These are phyloP conservation scores for Entonaema liquescens DNA, from an alignment of 495 filamentous ascomycete species.

Conservation along the genomic window DNA sequence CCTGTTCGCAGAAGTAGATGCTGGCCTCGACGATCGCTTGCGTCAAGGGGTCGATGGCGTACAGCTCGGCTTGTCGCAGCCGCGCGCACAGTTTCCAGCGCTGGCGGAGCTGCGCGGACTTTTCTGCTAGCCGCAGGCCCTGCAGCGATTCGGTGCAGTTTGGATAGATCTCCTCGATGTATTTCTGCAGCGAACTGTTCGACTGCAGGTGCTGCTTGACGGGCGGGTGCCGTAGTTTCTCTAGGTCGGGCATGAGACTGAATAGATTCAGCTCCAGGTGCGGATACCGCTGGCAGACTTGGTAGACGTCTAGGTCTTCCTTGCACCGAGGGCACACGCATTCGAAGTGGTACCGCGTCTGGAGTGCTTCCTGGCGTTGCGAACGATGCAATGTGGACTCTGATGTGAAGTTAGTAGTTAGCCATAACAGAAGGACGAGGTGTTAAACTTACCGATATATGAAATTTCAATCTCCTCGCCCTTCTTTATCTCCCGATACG, in stretches of 20 bases:
- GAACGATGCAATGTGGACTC: constrained; percentile 47
- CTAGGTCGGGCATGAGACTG: constrained; percentile 45
- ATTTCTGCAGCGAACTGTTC: constrained; percentile 8
- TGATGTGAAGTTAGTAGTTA: constrained; percentile 21
- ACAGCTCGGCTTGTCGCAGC: constrained; percentile 49
- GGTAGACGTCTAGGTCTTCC: constrained; percentile 55
- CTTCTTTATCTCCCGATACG: constrained; percentile 50
- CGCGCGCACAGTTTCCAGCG: constrained; percentile 50
- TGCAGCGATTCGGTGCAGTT: constrained; percentile 11
- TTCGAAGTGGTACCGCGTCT: constrained; percentile 52
- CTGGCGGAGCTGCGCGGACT: constrained; percentile 23
- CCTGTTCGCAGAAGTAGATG: constrained; percentile 39
- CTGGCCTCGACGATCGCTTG: constrained; percentile 39
- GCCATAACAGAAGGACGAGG: not conserved
- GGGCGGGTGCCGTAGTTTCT: constrained; percentile 35
- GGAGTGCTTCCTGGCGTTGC: constrained; percentile 46
- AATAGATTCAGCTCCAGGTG: constrained; percentile 49
- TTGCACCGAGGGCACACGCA: constrained; percentile 54
- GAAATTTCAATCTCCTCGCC: constrained; percentile 61
- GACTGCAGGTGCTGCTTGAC: constrained; percentile 6
- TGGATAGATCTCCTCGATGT: constrained; percentile 30
- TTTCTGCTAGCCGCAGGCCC: not conserved
- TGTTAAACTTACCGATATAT: constrained; percentile 55
- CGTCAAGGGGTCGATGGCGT: constrained; percentile 53
- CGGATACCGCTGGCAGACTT: constrained; percentile 51